phyloP scores from a whole-genome alignment of 2,329 filamentous ascomycete genomes.

The Apiospora saccharicola region DNA sequence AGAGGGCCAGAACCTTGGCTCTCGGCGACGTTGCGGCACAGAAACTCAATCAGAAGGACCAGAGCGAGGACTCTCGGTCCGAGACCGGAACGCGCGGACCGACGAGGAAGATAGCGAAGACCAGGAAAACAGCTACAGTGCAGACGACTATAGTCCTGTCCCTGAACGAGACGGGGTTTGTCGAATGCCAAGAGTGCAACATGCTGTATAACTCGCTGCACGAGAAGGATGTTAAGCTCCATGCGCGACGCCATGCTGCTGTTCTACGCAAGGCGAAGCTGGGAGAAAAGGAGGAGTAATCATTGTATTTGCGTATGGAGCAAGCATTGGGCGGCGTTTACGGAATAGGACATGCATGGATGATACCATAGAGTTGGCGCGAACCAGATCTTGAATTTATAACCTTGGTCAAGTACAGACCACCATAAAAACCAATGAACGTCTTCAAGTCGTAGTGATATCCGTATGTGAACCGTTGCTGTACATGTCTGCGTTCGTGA shows the following conservation, averaged over 20 bases:
- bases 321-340: slow-evolving; percentile 15
- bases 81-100: slow-evolving; percentile 27
- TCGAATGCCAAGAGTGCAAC: slow-evolving; percentile 51
- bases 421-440: neutral
- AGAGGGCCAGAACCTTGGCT: slow-evolving; percentile 13
- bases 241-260: slow-evolving; percentile 47
- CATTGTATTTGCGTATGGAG: neutral
- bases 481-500: neutral
- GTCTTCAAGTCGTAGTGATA: neutral
- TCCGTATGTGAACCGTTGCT: neutral
- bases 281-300: neutral
- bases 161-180: slow-evolving; percentile 45
- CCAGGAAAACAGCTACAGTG: slow-evolving; percentile 38
- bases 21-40: slow-evolving; percentile 8
- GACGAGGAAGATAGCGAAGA: slow-evolving; percentile 30
- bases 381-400: neutral
- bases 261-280: slow-evolving; percentile 26
- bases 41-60: slow-evolving; percentile 27
- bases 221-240: slow-evolving; percentile 50
- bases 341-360: neutral
- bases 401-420: neutral
- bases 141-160: slow-evolving; percentile 53
- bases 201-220: slow-evolving; percentile 55
- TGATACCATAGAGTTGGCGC: slow-evolving; percentile 12
- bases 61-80: slow-evolving; percentile 15